These are phyloP conservation scores for Metschnikowia bowlesiae DNA, from an alignment of 805 yeast species.

Conservation along the genomic window DNA sequence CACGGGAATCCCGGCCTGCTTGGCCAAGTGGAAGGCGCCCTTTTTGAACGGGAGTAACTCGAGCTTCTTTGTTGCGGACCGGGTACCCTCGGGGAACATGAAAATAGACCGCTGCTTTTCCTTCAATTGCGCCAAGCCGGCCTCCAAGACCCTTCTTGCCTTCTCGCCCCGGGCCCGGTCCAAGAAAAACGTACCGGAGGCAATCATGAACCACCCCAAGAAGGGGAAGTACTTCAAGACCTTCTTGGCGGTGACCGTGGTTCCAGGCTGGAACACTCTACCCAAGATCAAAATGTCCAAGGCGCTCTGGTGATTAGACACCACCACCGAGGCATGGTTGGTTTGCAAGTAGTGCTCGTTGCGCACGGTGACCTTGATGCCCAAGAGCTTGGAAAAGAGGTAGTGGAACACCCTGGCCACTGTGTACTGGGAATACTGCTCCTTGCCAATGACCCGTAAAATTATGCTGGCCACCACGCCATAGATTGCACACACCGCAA, in stretches of 20 bases:
- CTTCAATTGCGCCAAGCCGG: constrained; percentile 62
- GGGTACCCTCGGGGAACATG: constrained; percentile 96
- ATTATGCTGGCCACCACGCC: constrained; percentile 74
- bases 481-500: constrained; percentile 60
- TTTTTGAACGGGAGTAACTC: constrained; percentile 84
- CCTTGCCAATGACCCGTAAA: constrained; percentile 65
- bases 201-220: constrained; percentile 94
- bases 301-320: constrained; percentile 89
- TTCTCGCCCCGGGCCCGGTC: constrained; percentile 75
- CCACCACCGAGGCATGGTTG: constrained; percentile 65
- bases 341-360: constrained; percentile 35
- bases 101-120: constrained; percentile 67
- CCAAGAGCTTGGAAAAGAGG: constrained; percentile 56
- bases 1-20: constrained; percentile 84
- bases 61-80: constrained; percentile 70
- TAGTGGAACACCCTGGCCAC: constrained; percentile 80
- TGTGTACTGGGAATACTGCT: constrained; percentile 79
- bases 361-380: constrained; percentile 64
- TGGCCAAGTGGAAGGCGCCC: constrained; percentile 97
- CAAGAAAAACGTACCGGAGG: constrained; percentile 86
- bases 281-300: constrained; percentile 82
- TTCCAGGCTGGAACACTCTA: constrained; percentile 76
- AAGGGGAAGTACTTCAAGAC: constrained; percentile 81
- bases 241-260: constrained; percentile 89
- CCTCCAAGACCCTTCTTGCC: constrained; percentile 69